Evolutionary conservation across 1,284 basidiomycete genomes (phyloP), one percentile per base, ranked within the genome.

Genomic region (Ustilago trichophora): DNA sequence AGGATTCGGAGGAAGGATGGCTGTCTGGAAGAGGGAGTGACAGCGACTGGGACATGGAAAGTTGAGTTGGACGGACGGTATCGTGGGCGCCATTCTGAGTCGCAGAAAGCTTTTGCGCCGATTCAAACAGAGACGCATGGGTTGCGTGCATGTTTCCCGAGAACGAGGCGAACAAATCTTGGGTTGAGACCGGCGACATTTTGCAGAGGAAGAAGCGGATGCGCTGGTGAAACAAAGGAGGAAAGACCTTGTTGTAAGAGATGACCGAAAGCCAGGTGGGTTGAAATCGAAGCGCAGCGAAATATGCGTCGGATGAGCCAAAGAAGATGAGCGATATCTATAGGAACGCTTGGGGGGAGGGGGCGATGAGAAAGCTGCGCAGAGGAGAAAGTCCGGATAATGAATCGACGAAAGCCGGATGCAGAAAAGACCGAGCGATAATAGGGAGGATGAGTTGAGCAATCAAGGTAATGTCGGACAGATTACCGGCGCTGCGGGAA

Each of bases 121-220:
- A n/a, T n/a, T n/a, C n/a, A n/a, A n/a, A n/a, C n/a, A n/a, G n/a
- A n/a, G n/a, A n/a, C n/a, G n/a, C n/a, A n/a, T n/a, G n/a, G n/a
- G n/a, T n/a, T n/a, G n/a, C n/a, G n/a, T n/a, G n/a, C n/a, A n/a
- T n/a, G n/a, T n/a, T n/a, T n/a, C n/a, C n/a, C n/a, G n/a, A n/a
- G n/a, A n/a, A n/a, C n/a, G n/a, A n/a, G 18, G n/a, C 18, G 26
- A 29, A 16, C 45, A 42, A 38, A 19, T 26, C 21, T 22, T 52
- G 33, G 2, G 53, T 63, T 32, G 59, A 21, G 31, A 48, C 44
- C 10, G 48, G 44, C 24, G 48, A 63, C 53, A 63, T 63, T 27
- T 15, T 25, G 41, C 19, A 15, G 27, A 18, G 3, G 21, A 18
- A 26, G 19, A 13, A 21, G 33, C 33, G 34, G 22, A 7, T 33